These are phyloP conservation scores for Russula vinacea DNA, from an alignment of 768 basidiomycete genomes.

Conservation along the genomic window DNA sequence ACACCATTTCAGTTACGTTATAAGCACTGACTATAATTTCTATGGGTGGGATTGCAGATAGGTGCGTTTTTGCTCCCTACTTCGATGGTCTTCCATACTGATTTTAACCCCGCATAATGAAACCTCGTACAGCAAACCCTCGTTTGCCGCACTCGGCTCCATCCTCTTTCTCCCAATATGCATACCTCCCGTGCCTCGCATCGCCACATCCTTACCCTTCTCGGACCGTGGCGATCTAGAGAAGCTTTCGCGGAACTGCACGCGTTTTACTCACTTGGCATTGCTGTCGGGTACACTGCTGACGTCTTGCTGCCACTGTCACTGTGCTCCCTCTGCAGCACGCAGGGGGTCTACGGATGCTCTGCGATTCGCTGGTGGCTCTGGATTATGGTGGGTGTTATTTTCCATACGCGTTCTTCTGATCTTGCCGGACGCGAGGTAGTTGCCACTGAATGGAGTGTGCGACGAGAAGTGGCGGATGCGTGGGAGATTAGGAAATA, in stretches of 20 bases:
- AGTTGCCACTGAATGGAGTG: slow-evolving; percentile 41
- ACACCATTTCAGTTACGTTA: too few species aligned
- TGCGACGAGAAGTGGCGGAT: slow-evolving; percentile 49
- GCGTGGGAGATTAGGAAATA: slow-evolving; percentile 79
- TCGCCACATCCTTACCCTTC: slow-evolving; percentile 28
- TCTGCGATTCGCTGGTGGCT: slow-evolving; percentile 74
- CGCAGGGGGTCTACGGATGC: slow-evolving; percentile 75
- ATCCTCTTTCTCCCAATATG: too few species aligned
- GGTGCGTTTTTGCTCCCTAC: too few species aligned
- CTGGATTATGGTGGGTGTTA: slow-evolving; percentile 84
- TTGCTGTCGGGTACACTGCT: slow-evolving; percentile 81
- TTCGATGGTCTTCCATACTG: too few species aligned
- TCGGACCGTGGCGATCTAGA: slow-evolving; percentile 43
- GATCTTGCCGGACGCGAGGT: slow-evolving; percentile 56
- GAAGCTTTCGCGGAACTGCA: slow-evolving; percentile 70
- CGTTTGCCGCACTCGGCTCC: too few species aligned
- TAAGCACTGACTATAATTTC: too few species aligned
- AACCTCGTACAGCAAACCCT: too few species aligned
- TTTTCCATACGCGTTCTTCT: slow-evolving; percentile 76
- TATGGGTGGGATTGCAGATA: too few species aligned
- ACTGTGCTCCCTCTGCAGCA: slow-evolving; percentile 75
- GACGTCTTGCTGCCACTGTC: slow-evolving; percentile 73
- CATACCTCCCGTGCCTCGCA: slow-evolving; percentile 62
- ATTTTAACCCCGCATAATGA: too few species aligned
- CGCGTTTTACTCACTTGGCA: slow-evolving; percentile 81